Conservation (phyloP, 768 basidiomycete species). For the Boletus eberwhitei region DNA sequence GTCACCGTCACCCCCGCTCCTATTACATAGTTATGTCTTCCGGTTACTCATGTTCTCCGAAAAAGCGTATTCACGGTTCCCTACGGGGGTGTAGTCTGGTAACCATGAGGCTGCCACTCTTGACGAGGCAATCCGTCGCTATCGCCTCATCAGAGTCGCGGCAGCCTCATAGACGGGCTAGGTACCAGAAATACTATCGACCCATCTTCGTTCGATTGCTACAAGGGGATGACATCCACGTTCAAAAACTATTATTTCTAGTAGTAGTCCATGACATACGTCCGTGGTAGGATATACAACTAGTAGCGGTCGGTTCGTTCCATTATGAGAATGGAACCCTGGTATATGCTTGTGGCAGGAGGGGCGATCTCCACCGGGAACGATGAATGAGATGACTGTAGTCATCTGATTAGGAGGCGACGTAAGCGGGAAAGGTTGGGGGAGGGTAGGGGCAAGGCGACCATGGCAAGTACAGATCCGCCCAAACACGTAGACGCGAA, state of each 20-base stretch:
- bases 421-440: not conserved
- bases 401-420: not conserved
- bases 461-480: slow-evolving; percentile 29
- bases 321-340: not conserved
- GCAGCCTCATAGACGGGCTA: no score
- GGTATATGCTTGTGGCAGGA: not conserved
- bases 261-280: not conserved
- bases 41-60: no score
- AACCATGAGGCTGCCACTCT: no score
- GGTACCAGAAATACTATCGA: not conserved
- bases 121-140: no score
- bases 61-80: not conserved
- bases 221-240: not conserved
- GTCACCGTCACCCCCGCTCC: not conserved
- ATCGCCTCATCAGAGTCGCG: no score
- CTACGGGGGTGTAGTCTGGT: no score
- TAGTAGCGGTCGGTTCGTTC: not conserved
- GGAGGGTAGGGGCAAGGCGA: slow-evolving; percentile 5
- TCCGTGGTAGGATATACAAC: not conserved
- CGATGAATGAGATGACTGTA: not conserved
- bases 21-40: not conserved
- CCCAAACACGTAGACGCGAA: slow-evolving; percentile 41
- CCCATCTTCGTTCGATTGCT: no score
- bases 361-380: not conserved
- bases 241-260: not conserved